phyloP scores from a whole-genome alignment of 176 grass and related monocot species.

The Aegilops umbellulata region DNA sequence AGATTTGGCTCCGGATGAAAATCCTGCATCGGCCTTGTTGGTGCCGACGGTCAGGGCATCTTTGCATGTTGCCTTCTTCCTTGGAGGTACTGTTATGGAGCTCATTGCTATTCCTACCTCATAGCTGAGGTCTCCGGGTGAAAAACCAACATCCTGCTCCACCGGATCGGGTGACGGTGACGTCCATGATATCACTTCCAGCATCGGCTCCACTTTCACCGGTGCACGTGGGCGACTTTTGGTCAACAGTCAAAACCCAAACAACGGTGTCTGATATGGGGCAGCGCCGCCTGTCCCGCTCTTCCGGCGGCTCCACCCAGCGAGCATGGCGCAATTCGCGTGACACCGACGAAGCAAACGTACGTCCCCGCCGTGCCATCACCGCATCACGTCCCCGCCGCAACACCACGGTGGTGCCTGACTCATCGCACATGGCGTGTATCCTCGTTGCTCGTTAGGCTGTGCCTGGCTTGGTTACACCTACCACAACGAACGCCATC shows the following conservation, averaged over 20 bases:
- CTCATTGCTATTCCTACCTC: too few species aligned
- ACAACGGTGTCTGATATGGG: not conserved
- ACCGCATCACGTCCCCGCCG: not conserved
- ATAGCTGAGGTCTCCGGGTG: too few species aligned
- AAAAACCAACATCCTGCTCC: too few species aligned
- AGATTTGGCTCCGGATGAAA: too few species aligned
- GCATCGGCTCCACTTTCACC: not conserved
- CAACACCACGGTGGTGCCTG: not conserved
- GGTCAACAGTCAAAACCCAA: not conserved
- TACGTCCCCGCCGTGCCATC: not conserved
- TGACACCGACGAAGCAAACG: not conserved
- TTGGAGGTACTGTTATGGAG: too few species aligned
- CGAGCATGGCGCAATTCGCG: not conserved
- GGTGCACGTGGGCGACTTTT: not conserved
- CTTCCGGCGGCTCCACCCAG: not conserved
- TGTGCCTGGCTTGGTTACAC: not conserved
- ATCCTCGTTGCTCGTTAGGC: not conserved
- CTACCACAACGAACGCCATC: too few species aligned
- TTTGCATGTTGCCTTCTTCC: too few species aligned
- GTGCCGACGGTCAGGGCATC: too few species aligned
- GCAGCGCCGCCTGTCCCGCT: not conserved
- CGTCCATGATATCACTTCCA: not conserved
- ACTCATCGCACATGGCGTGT: not conserved
- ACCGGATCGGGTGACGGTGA: too few species aligned
- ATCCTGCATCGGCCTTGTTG: too few species aligned